Conservation (phyloP, 1,284 basidiomycete genomes). For the Heterobasidion occidentale region DNA sequence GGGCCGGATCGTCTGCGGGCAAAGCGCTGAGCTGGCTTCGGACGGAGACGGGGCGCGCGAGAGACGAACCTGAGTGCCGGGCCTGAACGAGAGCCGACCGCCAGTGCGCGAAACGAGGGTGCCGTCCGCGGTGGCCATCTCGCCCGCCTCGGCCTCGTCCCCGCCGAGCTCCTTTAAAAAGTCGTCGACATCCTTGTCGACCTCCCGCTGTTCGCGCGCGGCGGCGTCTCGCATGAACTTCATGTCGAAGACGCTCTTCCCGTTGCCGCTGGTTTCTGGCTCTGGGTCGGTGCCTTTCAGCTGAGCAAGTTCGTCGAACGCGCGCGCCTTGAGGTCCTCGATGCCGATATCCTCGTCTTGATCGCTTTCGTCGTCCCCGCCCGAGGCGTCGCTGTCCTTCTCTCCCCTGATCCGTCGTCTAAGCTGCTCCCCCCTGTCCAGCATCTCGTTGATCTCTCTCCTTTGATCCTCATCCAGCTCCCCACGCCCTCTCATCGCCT, state of each 20-base stretch:
- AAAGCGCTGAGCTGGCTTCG: not conserved
- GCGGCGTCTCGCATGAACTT: slow-evolving; percentile 94
- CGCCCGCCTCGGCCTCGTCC: slow-evolving; percentile 28
- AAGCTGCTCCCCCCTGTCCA: slow-evolving; percentile 67
- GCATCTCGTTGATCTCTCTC: slow-evolving; percentile 72
- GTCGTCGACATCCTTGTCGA: slow-evolving; percentile 59
- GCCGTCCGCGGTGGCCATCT: slow-evolving; percentile 25
- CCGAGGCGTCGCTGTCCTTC: slow-evolving; percentile 34
- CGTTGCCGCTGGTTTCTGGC: slow-evolving; percentile 27
- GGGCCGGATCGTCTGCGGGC: not conserved
- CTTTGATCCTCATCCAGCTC: slow-evolving; percentile 60
- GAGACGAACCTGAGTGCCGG: slow-evolving; percentile 33
- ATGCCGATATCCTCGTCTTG: slow-evolving; percentile 29
- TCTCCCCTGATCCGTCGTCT: slow-evolving; percentile 64
- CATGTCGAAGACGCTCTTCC: slow-evolving; percentile 79
- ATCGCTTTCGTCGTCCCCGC: slow-evolving; percentile 37
- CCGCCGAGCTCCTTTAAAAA: slow-evolving; percentile 61
- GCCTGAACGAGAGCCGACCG: slow-evolving; percentile 51
- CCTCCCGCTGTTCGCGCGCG: slow-evolving; percentile 52
- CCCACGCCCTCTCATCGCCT: slow-evolving; percentile 57
- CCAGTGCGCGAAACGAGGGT: slow-evolving; percentile 40
- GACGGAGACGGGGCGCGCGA: not conserved
- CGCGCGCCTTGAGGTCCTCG: slow-evolving; percentile 50
- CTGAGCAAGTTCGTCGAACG: slow-evolving; percentile 66
- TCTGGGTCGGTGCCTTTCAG: slow-evolving; percentile 31